Evolutionary conservation across 177 flowering plant genomes (phyloP).

Genomic region (Vitis hybrid): DNA sequence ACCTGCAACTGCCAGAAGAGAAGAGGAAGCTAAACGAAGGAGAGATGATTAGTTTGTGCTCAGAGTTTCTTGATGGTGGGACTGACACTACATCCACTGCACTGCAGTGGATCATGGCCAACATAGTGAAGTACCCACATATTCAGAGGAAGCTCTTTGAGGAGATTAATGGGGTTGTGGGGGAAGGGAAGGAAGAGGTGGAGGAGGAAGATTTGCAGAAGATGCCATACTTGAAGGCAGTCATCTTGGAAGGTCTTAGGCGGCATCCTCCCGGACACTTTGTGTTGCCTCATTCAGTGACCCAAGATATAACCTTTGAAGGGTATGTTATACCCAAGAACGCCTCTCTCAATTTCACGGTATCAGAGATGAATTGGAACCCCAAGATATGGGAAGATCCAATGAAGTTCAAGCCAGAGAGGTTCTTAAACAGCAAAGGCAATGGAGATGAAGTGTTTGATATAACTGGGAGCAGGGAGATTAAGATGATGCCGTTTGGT

Average conservation of each 20-base stretch:
- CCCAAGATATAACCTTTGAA: constrained; percentile 27
- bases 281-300: constrained; percentile 43
- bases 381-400: too few species aligned
- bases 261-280: constrained; percentile 29
- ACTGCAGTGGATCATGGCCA: constrained; percentile 62
- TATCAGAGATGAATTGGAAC: constrained; percentile 50
- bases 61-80: constrained; percentile 49
- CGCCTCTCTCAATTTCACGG: constrained; percentile 33
- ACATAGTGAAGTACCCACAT: constrained; percentile 46
- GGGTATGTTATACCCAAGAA: constrained; percentile 36
- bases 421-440: too few species aligned
- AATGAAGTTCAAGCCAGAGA: too few species aligned
- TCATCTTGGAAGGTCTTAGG: constrained; percentile 4
- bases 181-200: constrained; percentile 12
- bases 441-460: too few species aligned
- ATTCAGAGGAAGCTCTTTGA: constrained; percentile 34
- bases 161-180: constrained; percentile 29
- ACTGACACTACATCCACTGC: constrained; percentile 52
- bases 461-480: too few species aligned
- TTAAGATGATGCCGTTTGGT: too few species aligned
- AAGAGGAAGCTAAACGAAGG: too few species aligned
- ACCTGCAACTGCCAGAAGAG: too few species aligned
- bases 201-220: constrained; percentile 37
- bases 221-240: constrained; percentile 49
- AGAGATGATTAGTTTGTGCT: too few species aligned